Evolutionary conservation across 768 basidiomycete species (phyloP).

Genomic region (Tulasnella sp.): DNA sequence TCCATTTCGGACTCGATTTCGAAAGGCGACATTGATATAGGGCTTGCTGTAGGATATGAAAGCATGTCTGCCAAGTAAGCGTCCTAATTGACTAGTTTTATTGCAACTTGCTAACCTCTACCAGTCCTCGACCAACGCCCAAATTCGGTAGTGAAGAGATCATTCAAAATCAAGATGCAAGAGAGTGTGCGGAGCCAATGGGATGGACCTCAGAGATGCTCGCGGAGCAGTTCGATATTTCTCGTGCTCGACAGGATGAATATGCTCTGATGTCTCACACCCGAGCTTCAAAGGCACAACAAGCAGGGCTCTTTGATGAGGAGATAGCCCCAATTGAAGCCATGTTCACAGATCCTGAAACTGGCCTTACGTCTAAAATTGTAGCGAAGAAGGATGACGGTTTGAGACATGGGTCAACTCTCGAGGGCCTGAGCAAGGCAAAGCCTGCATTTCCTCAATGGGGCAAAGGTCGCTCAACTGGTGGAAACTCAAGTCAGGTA

Average conservation of each 20-base stretch:
- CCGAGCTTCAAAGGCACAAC: conserved; percentile 42
- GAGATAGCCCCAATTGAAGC: conserved; percentile 75
- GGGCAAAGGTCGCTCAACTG: conserved; percentile 58
- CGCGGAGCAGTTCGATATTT: conserved; percentile 36
- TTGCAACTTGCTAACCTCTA: not conserved
- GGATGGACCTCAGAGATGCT: conserved; percentile 42
- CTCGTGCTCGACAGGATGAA: conserved; percentile 74
- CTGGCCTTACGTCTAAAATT: conserved; percentile 17
- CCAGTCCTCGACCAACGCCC: conserved; percentile 63
- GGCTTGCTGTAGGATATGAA: conserved; percentile 71
- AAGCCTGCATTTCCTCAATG: conserved; percentile 82
- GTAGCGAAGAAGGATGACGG: conserved; percentile 70
- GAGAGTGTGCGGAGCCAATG: conserved; percentile 81
- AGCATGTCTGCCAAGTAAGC: conserved; percentile 70
- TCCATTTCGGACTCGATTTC: conserved; percentile 77
- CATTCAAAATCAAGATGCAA: conserved; percentile 40
- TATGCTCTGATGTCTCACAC: conserved; percentile 75
- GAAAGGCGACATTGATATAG: conserved; percentile 70
- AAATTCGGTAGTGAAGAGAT: conserved; percentile 36
- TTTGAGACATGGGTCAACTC: conserved; percentile 70
- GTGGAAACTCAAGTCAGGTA: conserved; percentile 69
- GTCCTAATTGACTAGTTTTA: not conserved
- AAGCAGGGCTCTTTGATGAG: conserved; percentile 59
- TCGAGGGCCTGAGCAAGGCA: conserved; percentile 58
- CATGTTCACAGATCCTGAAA: conserved; percentile 21